Evolutionary conservation across 495 filamentous ascomycete species (phyloP), one percentile per base, ranked within the genome.

Genomic region (Neurospora sublineolata): DNA sequence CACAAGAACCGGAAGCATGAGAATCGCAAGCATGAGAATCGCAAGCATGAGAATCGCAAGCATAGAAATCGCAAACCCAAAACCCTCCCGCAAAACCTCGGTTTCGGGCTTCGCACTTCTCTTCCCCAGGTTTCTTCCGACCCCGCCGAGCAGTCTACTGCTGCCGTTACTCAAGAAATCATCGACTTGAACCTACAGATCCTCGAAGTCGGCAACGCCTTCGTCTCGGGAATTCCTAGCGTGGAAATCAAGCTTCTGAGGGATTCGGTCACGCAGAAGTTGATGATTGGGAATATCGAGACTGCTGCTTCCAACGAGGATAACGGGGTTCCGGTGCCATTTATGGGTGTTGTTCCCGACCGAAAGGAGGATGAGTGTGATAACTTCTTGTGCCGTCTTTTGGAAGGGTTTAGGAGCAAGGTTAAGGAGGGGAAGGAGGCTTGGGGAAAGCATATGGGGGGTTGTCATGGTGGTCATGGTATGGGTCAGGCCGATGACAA

Each of bases 181-280:
- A 74, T 87, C 71, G 72, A 76, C 33, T 67, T 87, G 38, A 80
- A 86, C 64, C 70, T 87, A 14, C 80, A 84, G 72, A 82, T 88
- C 69, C 75, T 87, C 52, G 82, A 85, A 71, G 81, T 88, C n/a
- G 86, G 82, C 44, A 72, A 76, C 46, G 70, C 73, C 27, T 83
- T 84, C 41, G 70, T 87, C 42, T 72, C 80, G n/a, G 77, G 78
- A n/a, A 80, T 88, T 60, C 83, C 86, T 20, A 78, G 70, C 42
- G 75, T 87, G 37, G 79, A 83, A 23, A 67, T 86, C 30, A 81
- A 81, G 42, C 69, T 88, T 4, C 67, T 87, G 67, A 82, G 84
- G 77, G 81, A 82, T 1, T 70, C 75, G 14, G 27, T 9, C 2
- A 74, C 68, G n/a, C 82, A 81, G 64, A 78, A 79, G 41, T 74